These are phyloP conservation scores for Pterulicium gracile DNA, from an alignment of 1,284 basidiomycete genomes.

Conservation along the genomic window DNA sequence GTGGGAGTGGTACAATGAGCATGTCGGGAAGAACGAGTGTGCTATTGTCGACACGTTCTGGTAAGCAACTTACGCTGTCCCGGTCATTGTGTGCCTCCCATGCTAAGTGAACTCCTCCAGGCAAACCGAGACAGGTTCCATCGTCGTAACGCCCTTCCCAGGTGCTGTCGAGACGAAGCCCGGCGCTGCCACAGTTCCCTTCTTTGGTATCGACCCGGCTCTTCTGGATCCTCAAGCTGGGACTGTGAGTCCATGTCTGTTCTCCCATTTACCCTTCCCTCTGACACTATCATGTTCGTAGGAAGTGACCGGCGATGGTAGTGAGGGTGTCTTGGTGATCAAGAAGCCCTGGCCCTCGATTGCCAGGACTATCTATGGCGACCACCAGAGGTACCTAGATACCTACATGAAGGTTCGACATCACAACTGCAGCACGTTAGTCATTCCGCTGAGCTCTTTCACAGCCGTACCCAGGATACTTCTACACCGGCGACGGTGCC, in stretches of 20 bases:
- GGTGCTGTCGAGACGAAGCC: constrained; percentile 95
- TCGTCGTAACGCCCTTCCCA: constrained; percentile 91
- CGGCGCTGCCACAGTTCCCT: constrained; percentile 92
- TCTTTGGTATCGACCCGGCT: constrained; percentile 90
- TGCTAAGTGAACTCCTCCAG: constrained; percentile 20
- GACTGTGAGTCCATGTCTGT: constrained; percentile 21
- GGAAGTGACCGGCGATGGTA: constrained; percentile 72
- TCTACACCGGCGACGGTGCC: constrained; percentile 97
- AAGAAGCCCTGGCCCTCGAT: constrained; percentile 92
- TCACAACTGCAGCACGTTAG: constrained; percentile 1
- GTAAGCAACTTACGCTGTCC: constrained; percentile 20
- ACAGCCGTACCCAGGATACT: constrained; percentile 75
- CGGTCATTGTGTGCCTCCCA: neutral
- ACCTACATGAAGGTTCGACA: constrained; percentile 76
- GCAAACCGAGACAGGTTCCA: constrained; percentile 98
- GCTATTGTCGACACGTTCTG: constrained; percentile 96
- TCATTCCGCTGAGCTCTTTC: constrained; percentile 6
- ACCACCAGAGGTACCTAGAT: constrained; percentile 88
- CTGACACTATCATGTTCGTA: constrained; percentile 15
- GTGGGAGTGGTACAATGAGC: constrained; percentile 98
- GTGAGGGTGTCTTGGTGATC: constrained; percentile 88
- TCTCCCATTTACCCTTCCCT: neutral
- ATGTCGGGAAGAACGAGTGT: constrained; percentile 83
- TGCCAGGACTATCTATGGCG: constrained; percentile 87
- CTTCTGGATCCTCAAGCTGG: constrained; percentile 83